These are phyloP conservation scores for Capsicum chinense DNA, from an alignment of 257 asterid genomes.

Conservation along the genomic window DNA sequence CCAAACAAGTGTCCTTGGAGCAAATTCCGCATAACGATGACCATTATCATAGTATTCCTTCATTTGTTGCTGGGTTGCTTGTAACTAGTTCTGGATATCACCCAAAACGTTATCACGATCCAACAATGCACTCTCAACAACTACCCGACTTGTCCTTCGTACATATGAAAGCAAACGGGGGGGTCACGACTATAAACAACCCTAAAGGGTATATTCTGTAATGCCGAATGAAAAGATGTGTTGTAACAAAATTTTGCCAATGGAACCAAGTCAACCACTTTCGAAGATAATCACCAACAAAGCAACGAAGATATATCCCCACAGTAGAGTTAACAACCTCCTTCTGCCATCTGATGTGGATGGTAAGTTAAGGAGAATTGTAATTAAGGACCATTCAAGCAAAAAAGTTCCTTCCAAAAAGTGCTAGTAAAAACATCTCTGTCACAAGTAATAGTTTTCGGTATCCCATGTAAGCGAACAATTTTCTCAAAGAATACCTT, in stretches of 20 bases:
- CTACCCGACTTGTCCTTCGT: neutral
- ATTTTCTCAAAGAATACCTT: too few relatives aligned
- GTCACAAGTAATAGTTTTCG: too few relatives aligned
- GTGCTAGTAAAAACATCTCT: too few relatives aligned
- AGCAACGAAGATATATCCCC: too few relatives aligned
- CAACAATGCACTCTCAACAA: neutral
- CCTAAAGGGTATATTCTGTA: neutral
- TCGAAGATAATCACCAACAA: too few relatives aligned
- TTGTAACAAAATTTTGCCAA: neutral
- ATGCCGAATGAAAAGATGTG: neutral
- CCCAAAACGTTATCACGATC: neutral
- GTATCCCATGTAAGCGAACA: too few relatives aligned
- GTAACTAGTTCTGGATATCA: neutral
- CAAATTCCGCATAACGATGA: too few relatives aligned
- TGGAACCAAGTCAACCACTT: neutral
- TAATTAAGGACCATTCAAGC: too few relatives aligned
- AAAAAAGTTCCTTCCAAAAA: too few relatives aligned
- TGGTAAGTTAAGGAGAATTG: too few relatives aligned
- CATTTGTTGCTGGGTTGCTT: neutral
- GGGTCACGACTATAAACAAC: neutral
- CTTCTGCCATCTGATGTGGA: too few relatives aligned
- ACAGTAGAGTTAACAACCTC: too few relatives aligned
- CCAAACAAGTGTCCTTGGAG: neutral
- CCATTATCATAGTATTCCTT: neutral
- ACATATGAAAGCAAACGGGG: neutral